These are phyloP conservation scores for Leptographium radiaticola DNA, from an alignment of 2,329 filamentous ascomycete species.

Conservation along the genomic window DNA sequence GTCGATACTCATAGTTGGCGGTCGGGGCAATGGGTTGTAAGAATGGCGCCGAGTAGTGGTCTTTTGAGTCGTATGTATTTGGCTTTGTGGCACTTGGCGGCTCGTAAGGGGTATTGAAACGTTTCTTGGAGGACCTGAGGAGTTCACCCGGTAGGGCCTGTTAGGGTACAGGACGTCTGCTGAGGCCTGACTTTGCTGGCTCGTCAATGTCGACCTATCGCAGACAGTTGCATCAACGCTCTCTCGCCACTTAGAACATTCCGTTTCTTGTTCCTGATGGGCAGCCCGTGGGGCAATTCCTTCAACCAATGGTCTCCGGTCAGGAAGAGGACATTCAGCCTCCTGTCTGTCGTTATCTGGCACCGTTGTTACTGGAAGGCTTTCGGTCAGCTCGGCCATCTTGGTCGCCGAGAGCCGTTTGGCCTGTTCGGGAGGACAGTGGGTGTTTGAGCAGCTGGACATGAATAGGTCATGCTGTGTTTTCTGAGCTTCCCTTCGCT, in stretches of 20 bases:
- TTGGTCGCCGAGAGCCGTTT: conserved; percentile 43
- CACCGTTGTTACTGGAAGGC: conserved; percentile 39
- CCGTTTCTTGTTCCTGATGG: not conserved
- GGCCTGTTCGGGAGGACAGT: conserved; percentile 20
- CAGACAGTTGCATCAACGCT: not conserved
- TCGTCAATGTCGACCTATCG: not conserved
- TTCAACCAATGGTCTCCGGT: no score
- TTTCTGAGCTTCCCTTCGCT: not conserved
- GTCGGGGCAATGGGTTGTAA: conserved; percentile 30
- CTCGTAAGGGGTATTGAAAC: conserved; percentile 40
- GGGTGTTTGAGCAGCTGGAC: not conserved
- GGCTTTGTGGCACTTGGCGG: conserved; percentile 16
- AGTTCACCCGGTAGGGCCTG: no score
- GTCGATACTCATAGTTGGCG: conserved; percentile 22
- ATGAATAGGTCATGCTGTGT: not conserved
- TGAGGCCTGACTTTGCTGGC: not conserved
- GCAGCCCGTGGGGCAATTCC: not conserved
- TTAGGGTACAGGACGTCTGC: not conserved
- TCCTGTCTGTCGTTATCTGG: conserved; percentile 4
- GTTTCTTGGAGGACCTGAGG: conserved; percentile 19
- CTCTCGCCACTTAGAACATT: not conserved
- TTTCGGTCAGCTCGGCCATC: conserved; percentile 46
- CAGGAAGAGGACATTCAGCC: conserved; percentile 4
- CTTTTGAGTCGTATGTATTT: conserved; percentile 14
- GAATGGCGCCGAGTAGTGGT: conserved; percentile 34